Base-by-base conservation (phyloP, 2,329 filamentous ascomycete species). In the Septoria petroselini region DNA sequence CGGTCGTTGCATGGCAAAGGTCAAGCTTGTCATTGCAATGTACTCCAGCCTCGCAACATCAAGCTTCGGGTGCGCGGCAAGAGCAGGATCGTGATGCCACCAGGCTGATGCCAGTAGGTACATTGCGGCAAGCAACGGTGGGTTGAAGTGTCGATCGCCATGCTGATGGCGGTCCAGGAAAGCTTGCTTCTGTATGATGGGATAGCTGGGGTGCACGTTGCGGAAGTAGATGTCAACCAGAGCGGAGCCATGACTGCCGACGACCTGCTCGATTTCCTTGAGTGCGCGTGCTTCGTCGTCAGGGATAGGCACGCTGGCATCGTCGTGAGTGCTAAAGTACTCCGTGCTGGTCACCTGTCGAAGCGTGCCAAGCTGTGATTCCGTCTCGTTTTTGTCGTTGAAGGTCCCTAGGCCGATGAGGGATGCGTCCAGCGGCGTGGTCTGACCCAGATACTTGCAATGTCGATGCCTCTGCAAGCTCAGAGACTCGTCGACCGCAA, bases 71-170 rank as follows among this genome's bases (percentile, higher is more conserved):
- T 80, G 73, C 15, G 75, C 73, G 31, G 82, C 79, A 18, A 91
- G 76, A 17, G 82, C 80, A 14, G 83, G 79, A 55, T 83, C 85
- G 54, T 87, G 78, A 43, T 88, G 82, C 83, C 90, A 93, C 84
- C 90, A 95, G 67, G 91, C 90, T 62, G 94, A 79, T 7, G 90
- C 88, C 18, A 95, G 74, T 18, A 95, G 82, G 63, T 95, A 93
- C 61, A 94, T 83, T 45, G 86, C 86, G 25, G 86, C 87, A 12
- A 94, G 75, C 19, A 93, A 73, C 8, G 86, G 81, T 1, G 88
- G 86, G 11, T 86, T 84, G 63, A 91, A 87, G 58, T 87, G 83
- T 46, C 80, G 79, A 61, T 87, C 81, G 34, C 83, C 83, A 59
- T 82, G 79, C 41, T 83, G 81, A 71, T 91, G 88, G 63, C 87